Percentiles rank a stretch among this genome's conserved stretches.
Conservation (phyloP, 2,329 filamentous ascomycete species). For the Ascomycota sp. region DNA sequence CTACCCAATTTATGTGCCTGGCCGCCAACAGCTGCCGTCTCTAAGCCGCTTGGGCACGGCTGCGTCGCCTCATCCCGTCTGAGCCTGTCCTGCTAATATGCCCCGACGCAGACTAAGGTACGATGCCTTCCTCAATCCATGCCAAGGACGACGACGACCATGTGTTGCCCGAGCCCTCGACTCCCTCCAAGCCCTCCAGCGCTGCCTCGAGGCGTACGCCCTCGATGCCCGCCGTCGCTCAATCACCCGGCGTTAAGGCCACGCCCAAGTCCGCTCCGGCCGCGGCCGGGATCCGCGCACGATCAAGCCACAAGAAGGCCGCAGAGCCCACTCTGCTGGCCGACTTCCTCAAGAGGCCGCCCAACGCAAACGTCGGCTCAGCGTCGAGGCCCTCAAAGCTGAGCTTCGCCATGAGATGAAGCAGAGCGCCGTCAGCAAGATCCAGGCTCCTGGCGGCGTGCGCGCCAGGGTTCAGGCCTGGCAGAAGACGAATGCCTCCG, state of each 20-base stretch:
- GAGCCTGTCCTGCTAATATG: constrained; percentile 3
- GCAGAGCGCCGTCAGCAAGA: constrained; percentile 33
- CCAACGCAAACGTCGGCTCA: constrained; percentile 31
- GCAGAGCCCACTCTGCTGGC: constrained; percentile 25
- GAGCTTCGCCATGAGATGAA: constrained; percentile 32
- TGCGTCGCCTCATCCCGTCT: too few species aligned
- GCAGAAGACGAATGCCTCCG: constrained; percentile 59
- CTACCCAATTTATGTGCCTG: constrained; percentile 3
- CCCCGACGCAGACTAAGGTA: constrained; percentile 3
- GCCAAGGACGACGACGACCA: constrained; percentile 4
- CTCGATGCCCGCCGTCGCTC: constrained; percentile 1
- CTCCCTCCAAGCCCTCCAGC: constrained; percentile 2
- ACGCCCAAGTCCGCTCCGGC: constrained; percentile 24
- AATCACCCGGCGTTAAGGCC: constrained; percentile 2
- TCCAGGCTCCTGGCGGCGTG: constrained; percentile 46
- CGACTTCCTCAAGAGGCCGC: constrained; percentile 37
- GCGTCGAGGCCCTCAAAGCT: constrained; percentile 37
- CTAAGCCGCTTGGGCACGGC: too few species aligned
- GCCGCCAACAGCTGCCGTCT: too few species aligned
- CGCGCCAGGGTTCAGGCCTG: constrained; percentile 64
- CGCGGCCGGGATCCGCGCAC: constrained; percentile 11
- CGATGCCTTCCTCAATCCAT: constrained; percentile 6
- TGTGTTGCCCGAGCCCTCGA: constrained; percentile 3
- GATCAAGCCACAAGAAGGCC: constrained; percentile 17
- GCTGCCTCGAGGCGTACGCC: neutral